Percentiles rank a stretch among this genome's conserved stretches.
These are phyloP conservation scores for Phyllosticta citribraziliensis DNA, from an alignment of 2,329 filamentous ascomycete species.

Conservation along the genomic window DNA sequence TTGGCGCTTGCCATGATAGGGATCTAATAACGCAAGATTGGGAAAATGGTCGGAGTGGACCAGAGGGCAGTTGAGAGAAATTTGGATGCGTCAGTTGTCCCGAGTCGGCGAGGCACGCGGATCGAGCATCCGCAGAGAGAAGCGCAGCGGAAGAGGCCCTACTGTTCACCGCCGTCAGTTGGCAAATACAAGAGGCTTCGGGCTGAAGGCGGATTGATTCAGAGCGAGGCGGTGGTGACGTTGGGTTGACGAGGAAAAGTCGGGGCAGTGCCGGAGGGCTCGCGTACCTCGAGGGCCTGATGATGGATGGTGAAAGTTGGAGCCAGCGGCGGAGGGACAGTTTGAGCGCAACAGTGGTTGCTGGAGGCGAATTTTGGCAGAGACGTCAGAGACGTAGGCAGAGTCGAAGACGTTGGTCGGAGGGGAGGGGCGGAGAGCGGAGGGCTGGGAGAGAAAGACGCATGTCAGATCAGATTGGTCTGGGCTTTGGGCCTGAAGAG, in stretches of 20 bases:
- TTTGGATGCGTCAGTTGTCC: neutral
- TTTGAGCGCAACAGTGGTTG: neutral
- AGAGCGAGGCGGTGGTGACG: neutral
- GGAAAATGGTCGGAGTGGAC: neutral
- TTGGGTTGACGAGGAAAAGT: neutral
- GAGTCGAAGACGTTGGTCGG: neutral
- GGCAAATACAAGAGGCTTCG: neutral
- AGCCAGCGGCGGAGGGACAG: neutral
- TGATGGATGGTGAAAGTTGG: neutral
- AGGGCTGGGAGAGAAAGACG: neutral
- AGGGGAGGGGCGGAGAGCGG: slow-evolving; percentile 1
- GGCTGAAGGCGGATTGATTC: neutral
- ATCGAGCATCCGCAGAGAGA: neutral
- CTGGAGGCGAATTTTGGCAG: neutral
- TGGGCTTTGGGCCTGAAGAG: slow-evolving; percentile 6
- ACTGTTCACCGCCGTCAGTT: neutral
- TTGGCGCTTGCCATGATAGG: slow-evolving; percentile 26
- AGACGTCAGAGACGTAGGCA: neutral
- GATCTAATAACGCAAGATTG: neutral
- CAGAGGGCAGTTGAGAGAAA: neutral
- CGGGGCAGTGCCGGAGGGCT: neutral
- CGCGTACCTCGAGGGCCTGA: neutral
- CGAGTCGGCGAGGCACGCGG: neutral
- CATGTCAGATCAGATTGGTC: slow-evolving; percentile 11
- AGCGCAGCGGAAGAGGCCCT: neutral